Conservation (phyloP, 2,329 filamentous ascomycete species). For the Fusarium sterilihyphosum region DNA sequence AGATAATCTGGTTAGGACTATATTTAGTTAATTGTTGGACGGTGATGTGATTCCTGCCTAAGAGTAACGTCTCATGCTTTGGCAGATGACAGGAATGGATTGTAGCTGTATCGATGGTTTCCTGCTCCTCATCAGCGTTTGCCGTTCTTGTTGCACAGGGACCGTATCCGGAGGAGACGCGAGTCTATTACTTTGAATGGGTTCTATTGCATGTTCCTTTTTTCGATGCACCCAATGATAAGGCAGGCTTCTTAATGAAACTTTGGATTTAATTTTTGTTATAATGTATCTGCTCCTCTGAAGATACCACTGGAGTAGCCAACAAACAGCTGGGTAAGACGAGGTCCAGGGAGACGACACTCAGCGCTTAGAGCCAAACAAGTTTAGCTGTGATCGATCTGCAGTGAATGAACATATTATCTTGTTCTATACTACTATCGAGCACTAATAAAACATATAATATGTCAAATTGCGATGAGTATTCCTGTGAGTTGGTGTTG, state of each 20-base stretch:
- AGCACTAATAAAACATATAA: neutral
- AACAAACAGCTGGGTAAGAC: neutral
- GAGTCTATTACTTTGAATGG: neutral
- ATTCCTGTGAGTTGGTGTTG: neutral
- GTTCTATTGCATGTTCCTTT: neutral
- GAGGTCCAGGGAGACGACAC: neutral
- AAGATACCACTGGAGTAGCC: neutral
- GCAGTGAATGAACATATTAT: neutral
- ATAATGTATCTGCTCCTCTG: neutral
- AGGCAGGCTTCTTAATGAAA: no score
- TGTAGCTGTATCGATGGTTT: neutral
- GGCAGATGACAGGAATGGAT: neutral
- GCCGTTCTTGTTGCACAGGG: neutral
- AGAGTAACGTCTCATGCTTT: no score
- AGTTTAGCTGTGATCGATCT: neutral
- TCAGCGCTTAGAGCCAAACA: neutral
- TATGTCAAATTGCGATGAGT: neutral
- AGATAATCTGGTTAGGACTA: neutral
- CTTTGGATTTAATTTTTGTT: no score
- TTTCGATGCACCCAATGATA: neutral
- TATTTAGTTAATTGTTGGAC: neutral
- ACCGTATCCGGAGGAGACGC: no score
- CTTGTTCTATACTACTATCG: neutral
- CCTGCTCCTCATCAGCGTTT: neutral
- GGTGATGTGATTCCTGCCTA: neutral